A percentile compares a stretch with the other conserved stretches of the same genome.
phyloP scores from a whole-genome alignment of 2,329 filamentous ascomycete species.

The Paecilomyces formosus region DNA sequence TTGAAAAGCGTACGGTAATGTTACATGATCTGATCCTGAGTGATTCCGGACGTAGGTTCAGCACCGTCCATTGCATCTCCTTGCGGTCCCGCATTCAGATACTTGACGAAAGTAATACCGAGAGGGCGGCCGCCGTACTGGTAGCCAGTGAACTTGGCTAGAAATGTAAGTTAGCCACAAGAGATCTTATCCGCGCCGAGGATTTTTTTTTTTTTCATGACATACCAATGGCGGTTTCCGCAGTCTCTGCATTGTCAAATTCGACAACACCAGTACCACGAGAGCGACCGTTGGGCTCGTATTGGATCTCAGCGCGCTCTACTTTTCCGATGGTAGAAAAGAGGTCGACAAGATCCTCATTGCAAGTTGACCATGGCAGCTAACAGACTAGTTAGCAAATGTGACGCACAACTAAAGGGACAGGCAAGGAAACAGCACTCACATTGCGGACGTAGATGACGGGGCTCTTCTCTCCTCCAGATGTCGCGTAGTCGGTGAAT shows the following conservation, averaged over 20 bases:
- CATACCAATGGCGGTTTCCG: conserved; percentile 78
- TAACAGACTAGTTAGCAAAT: conserved; percentile 33
- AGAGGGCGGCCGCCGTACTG: conserved; percentile 94
- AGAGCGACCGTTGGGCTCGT: conserved; percentile 92
- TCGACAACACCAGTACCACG: conserved; percentile 94
- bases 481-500: conserved; percentile 87
- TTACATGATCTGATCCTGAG: conserved; percentile 99
- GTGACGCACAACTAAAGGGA: not conserved
- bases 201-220: conserved; percentile 3
- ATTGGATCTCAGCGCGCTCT: conserved; percentile 97
- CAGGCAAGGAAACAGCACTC: conserved; percentile 39
- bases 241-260: conserved; percentile 74
- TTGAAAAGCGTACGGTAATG: conserved; percentile 3
- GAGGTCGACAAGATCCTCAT: conserved; percentile 91
- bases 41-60: conserved; percentile 60
- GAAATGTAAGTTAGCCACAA: conserved; percentile 16
- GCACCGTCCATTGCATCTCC: conserved; percentile 77
- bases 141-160: conserved; percentile 92
- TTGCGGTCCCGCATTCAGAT: conserved; percentile 60
- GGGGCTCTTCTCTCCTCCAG: conserved; percentile 74
- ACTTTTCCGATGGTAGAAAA: conserved; percentile 98
- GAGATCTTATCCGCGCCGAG: not conserved
- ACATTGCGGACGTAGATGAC: conserved; percentile 96
- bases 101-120: conserved; percentile 89
- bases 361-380: conserved; percentile 98